These are phyloP conservation scores for Colletotrichum tabaci DNA, from an alignment of 2,329 filamentous ascomycete genomes.

Conservation along the genomic window DNA sequence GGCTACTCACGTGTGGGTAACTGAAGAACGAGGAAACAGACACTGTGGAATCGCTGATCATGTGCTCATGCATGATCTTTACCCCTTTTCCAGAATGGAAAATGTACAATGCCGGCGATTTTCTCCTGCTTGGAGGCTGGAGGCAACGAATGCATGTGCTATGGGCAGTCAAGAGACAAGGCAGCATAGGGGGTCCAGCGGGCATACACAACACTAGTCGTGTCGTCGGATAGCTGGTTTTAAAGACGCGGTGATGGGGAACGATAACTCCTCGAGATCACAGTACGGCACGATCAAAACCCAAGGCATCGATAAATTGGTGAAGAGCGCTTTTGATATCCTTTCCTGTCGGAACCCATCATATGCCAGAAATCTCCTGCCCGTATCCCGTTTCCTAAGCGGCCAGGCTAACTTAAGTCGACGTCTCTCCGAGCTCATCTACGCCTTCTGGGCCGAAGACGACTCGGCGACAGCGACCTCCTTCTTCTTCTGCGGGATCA, in stretches of 20 bases:
- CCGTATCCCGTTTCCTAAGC: background rate
- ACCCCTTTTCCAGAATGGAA: too few species aligned
- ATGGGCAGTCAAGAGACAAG: background rate
- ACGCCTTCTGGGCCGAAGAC: slow-evolving; percentile 4
- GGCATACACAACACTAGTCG: background rate
- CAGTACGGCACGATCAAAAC: too few species aligned
- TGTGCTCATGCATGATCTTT: too few species aligned
- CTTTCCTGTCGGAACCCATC: background rate
- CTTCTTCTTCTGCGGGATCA: slow-evolving; percentile 69
- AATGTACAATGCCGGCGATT: background rate
- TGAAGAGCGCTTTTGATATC: background rate
- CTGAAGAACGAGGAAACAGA: too few species aligned
- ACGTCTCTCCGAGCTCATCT: background rate
- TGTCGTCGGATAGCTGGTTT: background rate
- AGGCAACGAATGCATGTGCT: too few species aligned
- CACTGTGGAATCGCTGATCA: too few species aligned
- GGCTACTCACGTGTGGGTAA: too few species aligned
- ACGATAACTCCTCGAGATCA: background rate
- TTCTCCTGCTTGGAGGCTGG: background rate
- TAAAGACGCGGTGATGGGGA: too few species aligned
- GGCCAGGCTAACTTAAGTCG: too few species aligned
- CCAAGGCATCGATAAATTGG: background rate
- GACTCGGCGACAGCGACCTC: slow-evolving; percentile 5
- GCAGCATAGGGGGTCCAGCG: too few species aligned
- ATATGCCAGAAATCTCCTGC: too few species aligned